These are phyloP conservation scores for Xerocomus potaroensis DNA, from an alignment of 768 basidiomycete species.

Conservation along the genomic window DNA sequence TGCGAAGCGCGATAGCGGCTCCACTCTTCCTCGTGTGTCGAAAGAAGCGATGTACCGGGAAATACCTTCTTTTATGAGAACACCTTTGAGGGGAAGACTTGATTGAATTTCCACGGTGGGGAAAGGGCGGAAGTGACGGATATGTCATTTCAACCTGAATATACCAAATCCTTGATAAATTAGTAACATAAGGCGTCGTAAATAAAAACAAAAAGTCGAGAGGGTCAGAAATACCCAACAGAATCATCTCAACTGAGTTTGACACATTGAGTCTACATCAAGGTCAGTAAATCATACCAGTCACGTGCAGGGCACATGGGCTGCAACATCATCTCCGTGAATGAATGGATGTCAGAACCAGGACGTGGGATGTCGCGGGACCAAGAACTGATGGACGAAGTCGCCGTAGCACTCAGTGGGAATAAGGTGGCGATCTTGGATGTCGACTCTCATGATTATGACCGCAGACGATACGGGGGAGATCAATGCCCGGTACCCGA, in stretches of 20 bases:
- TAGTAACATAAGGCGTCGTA: neutral
- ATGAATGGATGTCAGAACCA: neutral
- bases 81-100: neutral
- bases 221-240: no score
- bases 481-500: neutral
- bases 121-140: neutral
- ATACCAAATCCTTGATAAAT: neutral
- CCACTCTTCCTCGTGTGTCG: constrained; percentile 20
- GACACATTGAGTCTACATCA: neutral
- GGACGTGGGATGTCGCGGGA: neutral
- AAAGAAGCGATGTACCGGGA: constrained; percentile 24
- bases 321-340: constrained; percentile 25
- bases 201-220: neutral
- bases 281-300: neutral
- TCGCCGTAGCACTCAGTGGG: constrained; percentile 13
- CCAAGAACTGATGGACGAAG: constrained; percentile 1
- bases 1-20: constrained; percentile 14
- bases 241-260: neutral
- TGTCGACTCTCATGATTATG: constrained; percentile 12
- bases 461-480: constrained; percentile 17
- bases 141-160: neutral
- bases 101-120: constrained; percentile 1
- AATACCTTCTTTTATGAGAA: constrained; percentile 21
- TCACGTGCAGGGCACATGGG: constrained; percentile 8
- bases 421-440: constrained; percentile 19